Conservation (phyloP, 163 green algal species). For the Coccomyxa subellipsoidea region DNA sequence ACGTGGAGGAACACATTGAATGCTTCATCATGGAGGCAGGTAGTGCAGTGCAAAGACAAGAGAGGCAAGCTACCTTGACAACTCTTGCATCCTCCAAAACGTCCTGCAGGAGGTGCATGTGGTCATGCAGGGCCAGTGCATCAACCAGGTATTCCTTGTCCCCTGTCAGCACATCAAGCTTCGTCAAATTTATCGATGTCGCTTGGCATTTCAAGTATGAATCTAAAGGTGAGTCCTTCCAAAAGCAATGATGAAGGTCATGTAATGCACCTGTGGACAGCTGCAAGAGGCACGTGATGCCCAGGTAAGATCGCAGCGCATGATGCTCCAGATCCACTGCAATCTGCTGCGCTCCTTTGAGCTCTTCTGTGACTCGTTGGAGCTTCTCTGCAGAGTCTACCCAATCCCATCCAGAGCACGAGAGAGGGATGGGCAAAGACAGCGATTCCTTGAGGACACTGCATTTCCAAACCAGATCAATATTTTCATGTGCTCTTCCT, state of each 20-base stretch:
- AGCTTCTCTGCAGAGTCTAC: neutral
- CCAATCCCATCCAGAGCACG: neutral
- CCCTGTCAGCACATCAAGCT: neutral
- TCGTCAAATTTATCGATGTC: too few species aligned
- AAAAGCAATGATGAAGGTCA: too few species aligned
- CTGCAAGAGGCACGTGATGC: slow-evolving; percentile 46
- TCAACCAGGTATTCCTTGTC: slow-evolving; percentile 82
- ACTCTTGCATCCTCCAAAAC: slow-evolving; percentile 68
- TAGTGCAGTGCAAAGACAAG: neutral
- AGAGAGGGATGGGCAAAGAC: neutral
- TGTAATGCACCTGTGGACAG: slow-evolving; percentile 3
- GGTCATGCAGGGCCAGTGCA: slow-evolving; percentile 63
- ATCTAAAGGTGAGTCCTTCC: too few species aligned
- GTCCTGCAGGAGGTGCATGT: slow-evolving; percentile 63
- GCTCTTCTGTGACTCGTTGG: neutral
- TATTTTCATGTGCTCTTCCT: too few species aligned
- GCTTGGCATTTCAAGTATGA: too few species aligned
- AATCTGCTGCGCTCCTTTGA: slow-evolving; percentile 13
- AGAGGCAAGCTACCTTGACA: slow-evolving; percentile 33
- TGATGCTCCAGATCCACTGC: slow-evolving; percentile 61
- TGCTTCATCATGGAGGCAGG: too few species aligned
- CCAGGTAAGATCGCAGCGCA: slow-evolving; percentile 43
- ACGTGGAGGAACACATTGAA: too few species aligned
- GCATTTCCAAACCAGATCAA: too few species aligned
- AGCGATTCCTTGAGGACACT: neutral